A percentile compares a stretch with the other conserved stretches of the same genome.
phyloP scores from a whole-genome alignment of 1,284 basidiomycete genomes.

The Rhodotorula sp. region DNA sequence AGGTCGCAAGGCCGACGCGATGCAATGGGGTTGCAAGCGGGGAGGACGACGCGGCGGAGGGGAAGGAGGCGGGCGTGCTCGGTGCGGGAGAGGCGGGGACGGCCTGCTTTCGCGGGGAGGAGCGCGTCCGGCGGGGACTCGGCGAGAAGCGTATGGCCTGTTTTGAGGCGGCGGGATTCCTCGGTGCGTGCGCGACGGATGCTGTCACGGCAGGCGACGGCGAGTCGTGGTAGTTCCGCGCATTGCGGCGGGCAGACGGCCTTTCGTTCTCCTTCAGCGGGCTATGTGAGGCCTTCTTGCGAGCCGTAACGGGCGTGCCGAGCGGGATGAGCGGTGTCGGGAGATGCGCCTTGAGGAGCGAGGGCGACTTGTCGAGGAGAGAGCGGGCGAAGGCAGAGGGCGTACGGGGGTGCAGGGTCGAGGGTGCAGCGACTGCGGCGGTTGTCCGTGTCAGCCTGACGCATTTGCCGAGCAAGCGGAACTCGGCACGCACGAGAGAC shows the following conservation, averaged over 20 bases:
- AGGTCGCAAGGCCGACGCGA: neutral
- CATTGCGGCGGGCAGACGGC: neutral
- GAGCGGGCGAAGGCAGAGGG: conserved; percentile 16
- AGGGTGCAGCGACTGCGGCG: neutral
- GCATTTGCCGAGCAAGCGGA: neutral
- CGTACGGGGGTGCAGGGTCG: neutral
- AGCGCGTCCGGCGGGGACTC: neutral
- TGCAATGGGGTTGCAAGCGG: neutral
- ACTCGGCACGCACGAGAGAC: neutral
- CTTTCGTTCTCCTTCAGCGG: conserved; percentile 2
- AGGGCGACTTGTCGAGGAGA: conserved; percentile 22
- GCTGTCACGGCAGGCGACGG: neutral
- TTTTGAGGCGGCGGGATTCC: neutral
- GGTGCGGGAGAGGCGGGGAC: neutral
- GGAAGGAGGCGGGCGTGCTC: neutral
- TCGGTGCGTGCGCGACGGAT: too few species aligned
- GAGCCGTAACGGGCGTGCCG: conserved; percentile 14
- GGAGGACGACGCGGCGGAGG: neutral
- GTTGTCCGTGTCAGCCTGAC: neutral
- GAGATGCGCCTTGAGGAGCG: conserved; percentile 16
- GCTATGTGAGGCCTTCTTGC: neutral
- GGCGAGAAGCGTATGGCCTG: neutral
- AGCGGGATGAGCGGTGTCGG: conserved; percentile 16
- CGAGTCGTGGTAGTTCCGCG: neutral
- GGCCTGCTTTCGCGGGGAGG: conserved; percentile 1